phyloP scores from a whole-genome alignment of 1,284 basidiomycete genomes.

The Trichosporon asahii region DNA sequence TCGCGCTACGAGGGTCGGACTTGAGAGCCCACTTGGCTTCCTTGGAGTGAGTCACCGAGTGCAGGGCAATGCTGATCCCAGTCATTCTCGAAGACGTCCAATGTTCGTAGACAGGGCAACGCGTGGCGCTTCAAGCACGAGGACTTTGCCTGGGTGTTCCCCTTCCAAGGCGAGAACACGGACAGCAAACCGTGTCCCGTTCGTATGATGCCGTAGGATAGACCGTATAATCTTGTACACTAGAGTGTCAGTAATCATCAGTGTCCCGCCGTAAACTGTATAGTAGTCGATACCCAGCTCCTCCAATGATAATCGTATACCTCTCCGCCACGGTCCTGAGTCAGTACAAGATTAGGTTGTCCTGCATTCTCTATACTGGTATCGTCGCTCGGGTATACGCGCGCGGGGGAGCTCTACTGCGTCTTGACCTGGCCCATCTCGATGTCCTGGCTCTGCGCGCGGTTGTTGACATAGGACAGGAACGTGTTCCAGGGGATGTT shows the following conservation, averaged over 20 bases:
- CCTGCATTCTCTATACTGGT: neutral
- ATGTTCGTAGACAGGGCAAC: neutral
- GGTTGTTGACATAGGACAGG: conserved; percentile 49
- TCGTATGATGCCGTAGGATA: neutral
- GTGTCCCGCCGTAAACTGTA: neutral
- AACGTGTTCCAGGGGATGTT: conserved; percentile 54
- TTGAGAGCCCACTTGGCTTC: neutral
- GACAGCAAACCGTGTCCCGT: neutral
- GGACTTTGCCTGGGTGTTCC: conserved; percentile 2
- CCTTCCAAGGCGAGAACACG: neutral
- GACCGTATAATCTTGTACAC: neutral
- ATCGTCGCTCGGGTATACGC: neutral
- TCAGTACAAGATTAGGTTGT: neutral
- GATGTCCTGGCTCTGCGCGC: conserved; percentile 26
- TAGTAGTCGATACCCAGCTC: conserved; percentile 15
- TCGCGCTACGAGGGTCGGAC: neutral
- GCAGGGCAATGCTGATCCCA: neutral
- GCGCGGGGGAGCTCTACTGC: conserved; percentile 64
- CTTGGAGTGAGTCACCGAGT: neutral
- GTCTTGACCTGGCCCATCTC: conserved; percentile 13
- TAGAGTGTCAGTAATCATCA: neutral
- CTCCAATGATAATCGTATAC: neutral
- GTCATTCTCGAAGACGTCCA: neutral
- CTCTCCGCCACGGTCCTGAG: neutral
- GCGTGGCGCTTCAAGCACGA: neutral